Evolutionary conservation across 2,329 filamentous ascomycete species (phyloP).

Genomic region (Talaromyces albobiverticillius): DNA sequence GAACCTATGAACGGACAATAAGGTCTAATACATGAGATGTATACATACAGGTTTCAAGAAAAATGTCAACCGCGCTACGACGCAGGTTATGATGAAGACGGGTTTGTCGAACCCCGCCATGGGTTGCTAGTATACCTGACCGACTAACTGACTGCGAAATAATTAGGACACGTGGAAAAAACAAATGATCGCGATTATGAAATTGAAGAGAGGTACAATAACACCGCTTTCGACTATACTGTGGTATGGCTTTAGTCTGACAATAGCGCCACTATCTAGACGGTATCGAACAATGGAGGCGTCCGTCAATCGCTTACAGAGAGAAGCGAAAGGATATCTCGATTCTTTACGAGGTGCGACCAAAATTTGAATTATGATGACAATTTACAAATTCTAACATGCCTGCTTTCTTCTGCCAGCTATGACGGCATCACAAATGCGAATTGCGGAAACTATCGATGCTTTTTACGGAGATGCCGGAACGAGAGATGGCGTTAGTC

Average conservation of each 20-base stretch:
- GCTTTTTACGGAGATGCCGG: conserved; percentile 98
- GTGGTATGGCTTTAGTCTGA: conserved; percentile 2
- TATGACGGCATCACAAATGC: conserved; percentile 99
- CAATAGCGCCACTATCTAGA: conserved; percentile 58
- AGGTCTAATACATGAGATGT: too few species aligned
- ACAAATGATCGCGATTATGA: conserved; percentile 99
- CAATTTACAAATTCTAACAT: background rate
- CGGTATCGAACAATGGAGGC: conserved; percentile 98
- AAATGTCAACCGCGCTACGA: conserved; percentile 97
- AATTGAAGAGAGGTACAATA: conserved; percentile 81
- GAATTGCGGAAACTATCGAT: conserved; percentile 98
- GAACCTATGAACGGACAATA: too few species aligned
- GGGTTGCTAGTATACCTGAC: background rate
- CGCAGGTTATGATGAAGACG: conserved; percentile 99
- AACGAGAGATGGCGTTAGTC: conserved; percentile 88
- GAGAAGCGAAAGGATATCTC: conserved; percentile 96
- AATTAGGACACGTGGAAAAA: conserved; percentile 83
- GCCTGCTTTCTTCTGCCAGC: conserved; percentile 50
- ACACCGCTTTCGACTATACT: background rate
- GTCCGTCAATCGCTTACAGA: conserved; percentile 85
- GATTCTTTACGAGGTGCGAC: conserved; percentile 82
- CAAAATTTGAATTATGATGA: background rate
- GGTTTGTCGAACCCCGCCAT: conserved; percentile 48
- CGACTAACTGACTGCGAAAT: background rate
- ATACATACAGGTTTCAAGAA: conserved; percentile 73